Evolutionary conservation across 441 rosid species (phyloP).

Genomic region (Flueggea neowawraea): DNA sequence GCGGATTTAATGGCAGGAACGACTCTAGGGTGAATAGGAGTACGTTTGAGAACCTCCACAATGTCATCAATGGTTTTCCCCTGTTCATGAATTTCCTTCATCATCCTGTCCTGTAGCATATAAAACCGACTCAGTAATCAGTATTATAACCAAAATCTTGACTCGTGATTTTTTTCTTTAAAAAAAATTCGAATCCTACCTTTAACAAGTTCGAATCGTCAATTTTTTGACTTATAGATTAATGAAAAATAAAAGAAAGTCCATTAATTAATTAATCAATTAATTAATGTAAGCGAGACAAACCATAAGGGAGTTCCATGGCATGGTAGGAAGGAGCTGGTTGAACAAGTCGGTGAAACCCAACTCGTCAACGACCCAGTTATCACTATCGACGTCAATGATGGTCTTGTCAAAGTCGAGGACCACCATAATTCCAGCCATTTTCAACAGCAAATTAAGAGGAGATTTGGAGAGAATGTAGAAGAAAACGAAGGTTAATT

Average conservation of each 20-base stretch:
- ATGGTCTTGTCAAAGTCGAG: too few species aligned
- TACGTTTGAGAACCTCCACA: conserved; percentile 25
- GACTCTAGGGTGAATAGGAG: conserved; percentile 54
- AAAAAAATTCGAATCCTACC: conserved; percentile 8
- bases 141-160: too few species aligned
- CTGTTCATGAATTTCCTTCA: conserved; percentile 40
- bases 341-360: conserved; percentile 23
- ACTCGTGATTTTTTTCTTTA: too few species aligned
- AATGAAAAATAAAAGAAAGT: too few species aligned
- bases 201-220: conserved; percentile 13
- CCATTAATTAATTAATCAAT: too few species aligned
- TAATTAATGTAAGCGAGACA: too few species aligned
- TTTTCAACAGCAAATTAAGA: too few species aligned
- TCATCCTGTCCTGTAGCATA: conserved; percentile 34
- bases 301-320: conserved; percentile 28
- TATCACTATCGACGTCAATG: conserved; percentile 26
- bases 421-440: too few species aligned
- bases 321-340: conserved; percentile 33
- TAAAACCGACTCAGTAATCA: too few species aligned
- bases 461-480: too few species aligned
- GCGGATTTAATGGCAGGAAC: conserved; percentile 24
- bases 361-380: conserved; percentile 27
- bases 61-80: conserved; percentile 44
- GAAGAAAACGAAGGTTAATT: too few species aligned
- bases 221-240: too few species aligned